A percentile compares a stretch with the other conserved stretches of the same genome.
These are phyloP conservation scores for Lichtheimia ramosa DNA, from an alignment of 371 early-diverging fungal genomes.

Conservation along the genomic window DNA sequence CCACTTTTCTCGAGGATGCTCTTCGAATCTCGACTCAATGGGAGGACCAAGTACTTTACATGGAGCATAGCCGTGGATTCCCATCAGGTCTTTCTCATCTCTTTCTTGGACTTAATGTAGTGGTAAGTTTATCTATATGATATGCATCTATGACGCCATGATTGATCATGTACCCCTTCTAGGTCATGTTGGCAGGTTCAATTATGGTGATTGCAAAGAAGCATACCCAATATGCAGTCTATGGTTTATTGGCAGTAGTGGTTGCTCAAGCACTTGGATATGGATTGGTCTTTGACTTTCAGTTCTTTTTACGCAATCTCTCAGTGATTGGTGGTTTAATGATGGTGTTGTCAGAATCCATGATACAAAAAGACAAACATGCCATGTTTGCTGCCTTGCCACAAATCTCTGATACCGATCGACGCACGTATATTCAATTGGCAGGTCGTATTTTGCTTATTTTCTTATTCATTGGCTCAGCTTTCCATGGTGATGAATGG, in stretches of 20 bases:
- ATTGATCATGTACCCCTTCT: neutral
- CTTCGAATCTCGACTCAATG: constrained; percentile 85
- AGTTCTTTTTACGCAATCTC: constrained; percentile 85
- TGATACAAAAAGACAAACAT: constrained; percentile 19
- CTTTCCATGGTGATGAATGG: constrained; percentile 75
- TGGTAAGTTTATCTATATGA: constrained; percentile 41
- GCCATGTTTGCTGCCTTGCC: constrained; percentile 87
- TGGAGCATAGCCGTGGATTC: constrained; percentile 75
- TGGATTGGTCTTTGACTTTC: constrained; percentile 83
- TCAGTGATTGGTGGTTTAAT: constrained; percentile 89
- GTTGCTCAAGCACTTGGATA: constrained; percentile 87
- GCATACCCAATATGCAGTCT: constrained; percentile 77
- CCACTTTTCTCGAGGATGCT: constrained; percentile 92
- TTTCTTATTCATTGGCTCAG: constrained; percentile 82
- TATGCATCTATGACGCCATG: neutral
- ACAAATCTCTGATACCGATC: constrained; percentile 71
- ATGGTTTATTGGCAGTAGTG: constrained; percentile 72
- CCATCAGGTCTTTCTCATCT: constrained; percentile 70
- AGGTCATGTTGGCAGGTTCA: constrained; percentile 79
- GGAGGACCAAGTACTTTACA: constrained; percentile 79
- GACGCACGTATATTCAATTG: constrained; percentile 79
- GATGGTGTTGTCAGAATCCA: constrained; percentile 79
- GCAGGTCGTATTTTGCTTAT: constrained; percentile 89
- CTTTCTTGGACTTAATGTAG: constrained; percentile 77
- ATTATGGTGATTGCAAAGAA: constrained; percentile 74